Conservation (phyloP, 768 basidiomycete genomes). For the Leucocoprinus birnbaumii region DNA sequence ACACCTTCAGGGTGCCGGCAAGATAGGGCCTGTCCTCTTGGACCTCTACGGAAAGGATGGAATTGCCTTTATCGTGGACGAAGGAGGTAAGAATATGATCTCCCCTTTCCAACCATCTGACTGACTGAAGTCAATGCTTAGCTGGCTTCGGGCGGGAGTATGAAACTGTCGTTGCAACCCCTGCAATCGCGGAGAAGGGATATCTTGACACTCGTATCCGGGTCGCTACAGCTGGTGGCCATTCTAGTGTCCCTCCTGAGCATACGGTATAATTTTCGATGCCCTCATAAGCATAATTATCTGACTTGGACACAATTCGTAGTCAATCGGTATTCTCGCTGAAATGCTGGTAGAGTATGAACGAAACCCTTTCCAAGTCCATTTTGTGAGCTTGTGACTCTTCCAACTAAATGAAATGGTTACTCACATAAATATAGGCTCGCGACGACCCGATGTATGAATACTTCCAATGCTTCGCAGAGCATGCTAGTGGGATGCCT, state of each 20-base stretch:
- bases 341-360: slow-evolving; percentile 69
- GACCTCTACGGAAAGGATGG: slow-evolving; percentile 66
- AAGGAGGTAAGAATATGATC: slow-evolving; percentile 57
- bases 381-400: slow-evolving; percentile 38
- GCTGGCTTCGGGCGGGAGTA: slow-evolving; percentile 50
- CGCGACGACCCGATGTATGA: slow-evolving; percentile 58
- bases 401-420: neutral
- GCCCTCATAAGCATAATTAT: neutral
- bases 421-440: slow-evolving; percentile 27
- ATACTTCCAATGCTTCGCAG: slow-evolving; percentile 63
- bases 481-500: slow-evolving; percentile 56
- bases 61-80: slow-evolving; percentile 82
- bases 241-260: slow-evolving; percentile 78
- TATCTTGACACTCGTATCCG: slow-evolving; percentile 58
- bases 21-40: slow-evolving; percentile 45
- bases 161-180: slow-evolving; percentile 55
- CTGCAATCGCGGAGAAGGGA: slow-evolving; percentile 76
- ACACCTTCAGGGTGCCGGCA: slow-evolving; percentile 49
- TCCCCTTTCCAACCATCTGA: neutral
- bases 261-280: slow-evolving; percentile 57
- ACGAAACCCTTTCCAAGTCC: slow-evolving; percentile 50
- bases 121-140: slow-evolving; percentile 2
- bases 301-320: neutral
- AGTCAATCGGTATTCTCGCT: slow-evolving; percentile 84
- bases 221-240: slow-evolving; percentile 73